Conservation (phyloP, 495 filamentous ascomycete genomes). For the Hyaloscypha variabilis region DNA sequence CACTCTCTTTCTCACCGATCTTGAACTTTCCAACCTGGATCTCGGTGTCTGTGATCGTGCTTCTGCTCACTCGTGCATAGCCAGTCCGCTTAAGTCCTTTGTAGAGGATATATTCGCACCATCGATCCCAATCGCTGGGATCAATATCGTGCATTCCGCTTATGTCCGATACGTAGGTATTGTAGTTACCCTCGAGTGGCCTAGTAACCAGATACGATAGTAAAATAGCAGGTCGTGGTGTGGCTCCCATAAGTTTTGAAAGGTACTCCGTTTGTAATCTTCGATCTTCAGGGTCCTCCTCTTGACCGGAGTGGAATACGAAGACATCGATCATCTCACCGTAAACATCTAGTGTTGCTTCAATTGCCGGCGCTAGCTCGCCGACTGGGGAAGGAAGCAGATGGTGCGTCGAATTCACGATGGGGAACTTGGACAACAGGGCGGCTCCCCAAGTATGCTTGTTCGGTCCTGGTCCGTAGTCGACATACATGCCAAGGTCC, state of each 20-base stretch:
- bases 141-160: conserved; percentile 98
- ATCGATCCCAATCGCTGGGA: conserved; percentile 90
- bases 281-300: conserved; percentile 95
- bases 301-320: conserved; percentile 98
- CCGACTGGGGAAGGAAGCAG: conserved; percentile 91
- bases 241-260: conserved; percentile 82
- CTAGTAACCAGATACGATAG: conserved; percentile 92
- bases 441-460: conserved; percentile 98
- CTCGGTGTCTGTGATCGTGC: conserved; percentile 96
- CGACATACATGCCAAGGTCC: conserved; percentile 96
- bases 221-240: conserved; percentile 78
- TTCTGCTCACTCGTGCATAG: conserved; percentile 86
- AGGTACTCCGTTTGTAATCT: conserved; percentile 87
- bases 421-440: conserved; percentile 95
- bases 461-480: conserved; percentile 96
- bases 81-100: conserved; percentile 85
- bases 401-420: conserved; percentile 95
- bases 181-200: conserved; percentile 93
- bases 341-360: conserved; percentile 93
- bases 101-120: conserved; percentile 99
- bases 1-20: conserved; percentile 69
- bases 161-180: conserved; percentile 85
- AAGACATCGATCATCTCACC: conserved; percentile 89
- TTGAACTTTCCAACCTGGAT: conserved; percentile 97
- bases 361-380: conserved; percentile 94